Percentiles rank a stretch among this genome's conserved stretches.
phyloP scores from a whole-genome alignment of 1,139 yeast species.

The Yamadazyma blattariae region DNA sequence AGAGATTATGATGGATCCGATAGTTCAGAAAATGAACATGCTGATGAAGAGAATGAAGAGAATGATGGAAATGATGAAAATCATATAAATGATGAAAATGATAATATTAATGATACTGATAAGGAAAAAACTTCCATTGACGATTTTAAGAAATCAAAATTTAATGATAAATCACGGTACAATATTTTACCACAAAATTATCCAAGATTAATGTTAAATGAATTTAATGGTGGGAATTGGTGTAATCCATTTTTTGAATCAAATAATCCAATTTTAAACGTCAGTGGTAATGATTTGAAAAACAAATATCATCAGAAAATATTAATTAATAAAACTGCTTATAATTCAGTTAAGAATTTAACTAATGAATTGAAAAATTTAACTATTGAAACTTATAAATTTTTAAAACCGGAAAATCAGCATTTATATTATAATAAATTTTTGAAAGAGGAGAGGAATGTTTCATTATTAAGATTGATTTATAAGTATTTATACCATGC shows the following conservation, averaged over 20 bases:
- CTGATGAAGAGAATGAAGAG: conserved; percentile 31
- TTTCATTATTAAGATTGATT: conserved; percentile 49
- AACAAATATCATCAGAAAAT: conserved; percentile 44
- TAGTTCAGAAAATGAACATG: conserved; percentile 34
- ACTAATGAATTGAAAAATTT: conserved; percentile 37
- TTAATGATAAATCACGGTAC: conserved; percentile 21
- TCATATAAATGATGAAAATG: not conserved
- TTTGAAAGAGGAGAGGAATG: conserved; percentile 47
- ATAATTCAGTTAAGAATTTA: conserved; percentile 31
- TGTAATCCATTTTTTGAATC: conserved; percentile 60
- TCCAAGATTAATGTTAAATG: conserved; percentile 63
- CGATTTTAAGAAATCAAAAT: conserved; percentile 3
- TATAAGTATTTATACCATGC: conserved; percentile 53
- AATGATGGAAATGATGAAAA: conserved; percentile 11
- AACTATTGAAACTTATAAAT: conserved; percentile 39
- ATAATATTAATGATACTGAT: conserved; percentile 11
- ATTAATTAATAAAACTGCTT: conserved; percentile 49
- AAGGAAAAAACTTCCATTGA: not conserved
- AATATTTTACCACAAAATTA: conserved; percentile 57
- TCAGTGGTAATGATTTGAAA: conserved; percentile 46
- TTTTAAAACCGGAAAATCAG: conserved; percentile 36
- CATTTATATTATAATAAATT: conserved; percentile 31
- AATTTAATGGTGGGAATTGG: conserved; percentile 75
- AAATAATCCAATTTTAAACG: conserved; percentile 35
- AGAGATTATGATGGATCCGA: conserved; percentile 43